Conservation (phyloP, 257 asterid species). For the Asclepias syriaca region DNA sequence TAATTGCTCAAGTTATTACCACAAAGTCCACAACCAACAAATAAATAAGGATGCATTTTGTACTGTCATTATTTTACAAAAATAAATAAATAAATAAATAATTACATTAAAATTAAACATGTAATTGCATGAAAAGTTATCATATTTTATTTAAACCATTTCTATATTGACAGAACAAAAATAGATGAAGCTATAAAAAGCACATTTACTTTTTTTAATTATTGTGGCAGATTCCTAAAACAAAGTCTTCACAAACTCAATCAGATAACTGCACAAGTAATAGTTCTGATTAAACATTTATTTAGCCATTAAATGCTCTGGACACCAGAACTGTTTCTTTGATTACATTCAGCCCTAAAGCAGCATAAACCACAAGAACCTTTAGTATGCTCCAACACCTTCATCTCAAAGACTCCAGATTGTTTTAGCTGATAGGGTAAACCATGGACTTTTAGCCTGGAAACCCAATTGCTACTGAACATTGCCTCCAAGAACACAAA, state of each 20-base stretch:
- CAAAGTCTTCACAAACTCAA: background rate
- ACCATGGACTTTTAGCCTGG: background rate
- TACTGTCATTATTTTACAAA: no score
- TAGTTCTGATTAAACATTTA: background rate
- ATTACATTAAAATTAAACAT: background rate
- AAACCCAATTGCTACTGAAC: background rate
- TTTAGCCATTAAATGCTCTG: background rate
- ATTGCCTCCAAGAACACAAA: background rate
- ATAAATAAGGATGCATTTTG: no score
- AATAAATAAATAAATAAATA: no score
- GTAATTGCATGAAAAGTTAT: background rate
- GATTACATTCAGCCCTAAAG: background rate
- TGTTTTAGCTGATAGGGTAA: background rate
- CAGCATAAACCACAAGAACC: background rate
- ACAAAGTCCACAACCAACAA: background rate
- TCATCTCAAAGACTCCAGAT: background rate
- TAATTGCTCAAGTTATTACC: background rate
- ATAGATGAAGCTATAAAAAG: background rate
- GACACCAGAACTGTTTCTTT: background rate
- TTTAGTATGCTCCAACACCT: background rate
- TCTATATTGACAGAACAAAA: background rate
- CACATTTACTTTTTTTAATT: background rate
- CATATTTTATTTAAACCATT: background rate
- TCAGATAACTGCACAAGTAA: background rate
- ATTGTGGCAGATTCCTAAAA: background rate